phyloP scores from a whole-genome alignment of 2,329 filamentous ascomycete species.

The Ophiostoma sp. region DNA sequence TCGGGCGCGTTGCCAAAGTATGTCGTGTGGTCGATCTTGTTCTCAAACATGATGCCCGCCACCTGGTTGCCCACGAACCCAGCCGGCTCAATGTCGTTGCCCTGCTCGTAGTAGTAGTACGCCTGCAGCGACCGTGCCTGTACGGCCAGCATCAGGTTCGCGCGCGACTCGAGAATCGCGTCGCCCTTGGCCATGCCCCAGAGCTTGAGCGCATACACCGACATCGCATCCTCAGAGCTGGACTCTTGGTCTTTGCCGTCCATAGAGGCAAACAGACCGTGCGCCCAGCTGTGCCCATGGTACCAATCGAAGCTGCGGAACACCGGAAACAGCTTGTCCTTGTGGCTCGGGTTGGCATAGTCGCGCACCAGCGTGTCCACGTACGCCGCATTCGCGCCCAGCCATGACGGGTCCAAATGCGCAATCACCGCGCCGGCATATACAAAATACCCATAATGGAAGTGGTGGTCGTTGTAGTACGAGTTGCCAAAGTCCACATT shows the following conservation, averaged over 20 bases:
- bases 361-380: constrained; percentile 83
- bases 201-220: constrained; percentile 83
- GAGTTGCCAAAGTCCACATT: constrained; percentile 86
- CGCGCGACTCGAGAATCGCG: constrained; percentile 68
- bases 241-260: constrained; percentile 84
- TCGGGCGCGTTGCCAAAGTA: constrained; percentile 74
- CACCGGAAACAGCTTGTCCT: constrained; percentile 73
- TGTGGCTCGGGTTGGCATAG: constrained; percentile 64
- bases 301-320: constrained; percentile 89
- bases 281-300: constrained; percentile 90
- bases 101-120: constrained; percentile 74
- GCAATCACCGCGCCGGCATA: constrained; percentile 80
- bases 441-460: constrained; percentile 84
- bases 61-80: constrained; percentile 78
- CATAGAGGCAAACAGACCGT: constrained; percentile 62
- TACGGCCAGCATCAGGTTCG: constrained; percentile 78
- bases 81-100: constrained; percentile 65
- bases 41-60: constrained; percentile 74
- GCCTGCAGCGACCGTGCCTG: constrained; percentile 65
- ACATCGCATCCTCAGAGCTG: constrained; percentile 84
- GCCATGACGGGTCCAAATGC: constrained; percentile 70
- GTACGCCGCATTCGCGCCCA: constrained; percentile 66
- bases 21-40: constrained; percentile 89
- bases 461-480: constrained; percentile 72
- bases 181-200: constrained; percentile 81